Evolutionary conservation across 169 alveolate species (phyloP).

Genomic region (Plasmodium knowlesi): DNA sequence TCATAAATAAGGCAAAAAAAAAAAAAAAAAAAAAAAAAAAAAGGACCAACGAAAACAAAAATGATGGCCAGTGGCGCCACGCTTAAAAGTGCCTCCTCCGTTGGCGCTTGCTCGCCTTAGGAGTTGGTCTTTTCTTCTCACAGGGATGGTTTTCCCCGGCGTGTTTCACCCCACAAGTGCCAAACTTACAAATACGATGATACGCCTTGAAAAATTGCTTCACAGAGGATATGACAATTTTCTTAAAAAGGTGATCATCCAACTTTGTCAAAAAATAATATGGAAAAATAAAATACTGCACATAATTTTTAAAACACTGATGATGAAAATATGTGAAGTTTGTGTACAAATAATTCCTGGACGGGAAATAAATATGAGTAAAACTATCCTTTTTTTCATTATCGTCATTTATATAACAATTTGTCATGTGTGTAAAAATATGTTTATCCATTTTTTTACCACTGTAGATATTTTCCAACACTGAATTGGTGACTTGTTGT

Average conservation of each 20-base stretch:
- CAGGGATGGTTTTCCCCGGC: background rate
- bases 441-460: slow-evolving; percentile 17
- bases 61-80: background rate
- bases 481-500: background rate
- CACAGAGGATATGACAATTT: slow-evolving; percentile 35
- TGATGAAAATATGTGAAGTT: slow-evolving; percentile 64
- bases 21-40: too few relatives aligned
- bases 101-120: background rate
- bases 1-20: too few relatives aligned
- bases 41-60: background rate
- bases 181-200: slow-evolving; percentile 6
- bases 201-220: slow-evolving; percentile 35
- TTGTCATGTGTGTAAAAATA: slow-evolving; percentile 25
- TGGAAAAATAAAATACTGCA: slow-evolving; percentile 48
- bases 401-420: slow-evolving; percentile 37
- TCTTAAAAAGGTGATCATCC: slow-evolving; percentile 35
- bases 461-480: background rate
- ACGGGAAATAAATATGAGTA: slow-evolving; percentile 37
- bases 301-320: slow-evolving; percentile 68
- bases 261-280: slow-evolving; percentile 61
- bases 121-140: background rate
- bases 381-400: slow-evolving; percentile 9
- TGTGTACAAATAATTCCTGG: slow-evolving; percentile 46
- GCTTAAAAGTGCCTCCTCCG: background rate
- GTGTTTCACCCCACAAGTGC: background rate